Base-by-base conservation (phyloP, 2,329 filamentous ascomycete species). In the Botrytis fabae region DNA sequence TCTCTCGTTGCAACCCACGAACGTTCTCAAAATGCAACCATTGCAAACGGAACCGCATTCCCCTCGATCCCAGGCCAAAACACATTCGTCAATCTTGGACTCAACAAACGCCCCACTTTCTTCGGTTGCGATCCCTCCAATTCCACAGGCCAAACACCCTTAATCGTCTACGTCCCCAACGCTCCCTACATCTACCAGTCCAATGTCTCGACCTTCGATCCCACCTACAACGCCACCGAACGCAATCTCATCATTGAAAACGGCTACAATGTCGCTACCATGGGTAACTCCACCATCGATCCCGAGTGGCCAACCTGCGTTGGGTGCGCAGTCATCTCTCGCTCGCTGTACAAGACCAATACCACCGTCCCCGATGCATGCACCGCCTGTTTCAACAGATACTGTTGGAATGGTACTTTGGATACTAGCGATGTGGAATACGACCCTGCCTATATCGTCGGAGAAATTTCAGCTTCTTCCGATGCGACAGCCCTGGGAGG, bases 141-240 rank as follows among this genome's bases (percentile, higher is more conserved):
- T 82, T 85, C 88, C 66, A 90, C 89, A 0, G 77, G 76, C 6
- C 75, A 80, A 0, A 83, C 87, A 0, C 94, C 94, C 0, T 83
- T 97, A 1, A 85, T 97, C 75, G 93, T 97, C 76, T 99, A 99
- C 84, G 82, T 98, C 63, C 93, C 96, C 73, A 97, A 96, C 80
- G 86, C 91, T 35, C 95, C 94, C 1, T 97, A 97, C 83, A 87
- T 91, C 64, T 88, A 88, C 80, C 83, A 86, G 76, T 92, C 91
- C 81, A 98, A 98, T 84, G 87, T 92, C 10, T 92, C 91, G 2
- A 98, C 95, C 66, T 95, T 92, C 81, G 85, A 90, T 74, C 85
- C 90, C 54, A 82, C 83, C 59, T 93, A 95, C 85, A 85, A 87
- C 51, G 83, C 89, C 77, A 82, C 80, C 1, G 83, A 93, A 83